Percentiles rank a stretch among this genome's conserved stretches.
phyloP scores from a whole-genome alignment of 2,329 filamentous ascomycete species.

The Mycocentrospora acerina region DNA sequence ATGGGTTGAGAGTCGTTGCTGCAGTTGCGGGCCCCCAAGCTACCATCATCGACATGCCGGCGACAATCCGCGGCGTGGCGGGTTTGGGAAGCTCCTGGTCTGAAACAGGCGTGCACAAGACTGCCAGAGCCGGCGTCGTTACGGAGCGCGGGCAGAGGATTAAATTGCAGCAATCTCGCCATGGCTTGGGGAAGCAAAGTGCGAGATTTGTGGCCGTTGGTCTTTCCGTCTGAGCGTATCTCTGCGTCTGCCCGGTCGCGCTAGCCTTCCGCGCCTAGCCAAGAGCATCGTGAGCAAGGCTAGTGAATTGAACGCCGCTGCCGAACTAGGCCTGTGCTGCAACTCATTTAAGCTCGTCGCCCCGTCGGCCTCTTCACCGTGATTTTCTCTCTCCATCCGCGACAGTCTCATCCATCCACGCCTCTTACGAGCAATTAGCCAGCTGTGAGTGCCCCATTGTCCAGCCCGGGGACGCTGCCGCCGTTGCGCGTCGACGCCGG shows the following conservation, averaged over 20 bases:
- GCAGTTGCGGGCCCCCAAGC: slow-evolving; percentile 7
- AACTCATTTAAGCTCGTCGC: slow-evolving; percentile 10
- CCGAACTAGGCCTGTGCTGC: neutral
- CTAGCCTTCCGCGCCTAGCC: too few species aligned
- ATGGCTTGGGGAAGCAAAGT: too few species aligned
- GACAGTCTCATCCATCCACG: slow-evolving; percentile 9
- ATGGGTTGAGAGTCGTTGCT: slow-evolving; percentile 5
- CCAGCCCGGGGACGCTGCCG: too few species aligned
- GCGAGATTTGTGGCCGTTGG: too few species aligned
- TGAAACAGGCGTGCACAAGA: slow-evolving; percentile 18
- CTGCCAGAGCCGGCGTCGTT: too few species aligned
- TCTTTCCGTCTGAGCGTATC: too few species aligned
- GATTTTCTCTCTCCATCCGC: slow-evolving; percentile 1
- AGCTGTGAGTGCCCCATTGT: slow-evolving; percentile 15
- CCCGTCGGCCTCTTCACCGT: slow-evolving; percentile 5
- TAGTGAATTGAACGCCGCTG: too few species aligned
- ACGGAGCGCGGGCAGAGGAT: too few species aligned
- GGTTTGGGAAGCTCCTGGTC: slow-evolving; percentile 13
- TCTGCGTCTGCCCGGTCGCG: too few species aligned
- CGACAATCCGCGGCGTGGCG: slow-evolving; percentile 20
- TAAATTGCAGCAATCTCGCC: too few species aligned
- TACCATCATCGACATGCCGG: slow-evolving; percentile 1
- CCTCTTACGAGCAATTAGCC: neutral
- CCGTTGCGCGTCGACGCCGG: neutral
- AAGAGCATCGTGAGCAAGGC: too few species aligned